Percentiles rank a stretch among this genome's conserved stretches.
phyloP scores from a whole-genome alignment of 2,329 filamentous ascomycete species.

The Pseudogymnoascus sp. region DNA sequence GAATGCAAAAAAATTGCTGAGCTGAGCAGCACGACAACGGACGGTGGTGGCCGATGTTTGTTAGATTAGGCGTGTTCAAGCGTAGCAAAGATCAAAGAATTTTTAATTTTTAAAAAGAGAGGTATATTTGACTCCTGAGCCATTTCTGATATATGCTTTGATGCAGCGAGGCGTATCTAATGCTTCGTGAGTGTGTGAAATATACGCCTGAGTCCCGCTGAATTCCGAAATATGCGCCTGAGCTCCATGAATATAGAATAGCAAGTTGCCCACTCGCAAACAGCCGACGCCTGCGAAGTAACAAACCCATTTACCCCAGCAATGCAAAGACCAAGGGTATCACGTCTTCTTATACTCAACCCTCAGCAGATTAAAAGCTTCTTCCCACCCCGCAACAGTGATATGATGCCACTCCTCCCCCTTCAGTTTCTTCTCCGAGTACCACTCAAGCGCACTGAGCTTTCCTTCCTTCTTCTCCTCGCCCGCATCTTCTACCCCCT shows the following conservation, averaged over 20 bases:
- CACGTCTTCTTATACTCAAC: slow-evolving; percentile 8
- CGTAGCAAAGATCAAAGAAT: neutral
- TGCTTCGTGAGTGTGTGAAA: neutral
- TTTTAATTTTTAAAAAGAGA: neutral
- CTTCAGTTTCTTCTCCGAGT: slow-evolving; percentile 38
- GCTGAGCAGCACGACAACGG: neutral
- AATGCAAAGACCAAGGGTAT: slow-evolving; percentile 2
- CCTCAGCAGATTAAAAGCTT: slow-evolving; percentile 8
- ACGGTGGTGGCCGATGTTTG: slow-evolving; percentile 3
- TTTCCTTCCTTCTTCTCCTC: neutral
- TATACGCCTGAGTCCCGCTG: neutral
- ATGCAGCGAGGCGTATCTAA: neutral
- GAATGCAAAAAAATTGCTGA: neutral
- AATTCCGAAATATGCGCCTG: neutral
- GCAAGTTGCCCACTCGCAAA: neutral
- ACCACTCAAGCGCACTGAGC: slow-evolving; percentile 43
- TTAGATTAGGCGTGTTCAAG: slow-evolving; percentile 9
- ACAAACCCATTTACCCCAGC: neutral
- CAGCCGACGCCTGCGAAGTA: neutral
- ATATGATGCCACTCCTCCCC: slow-evolving; percentile 45
- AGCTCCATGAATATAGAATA: neutral
- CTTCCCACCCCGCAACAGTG: slow-evolving; percentile 37
- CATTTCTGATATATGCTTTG: neutral
- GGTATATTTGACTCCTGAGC: neutral
- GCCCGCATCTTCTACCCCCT: neutral